phyloP scores from a whole-genome alignment of 306 rosid genomes.

The Quercus engelmannii region DNA sequence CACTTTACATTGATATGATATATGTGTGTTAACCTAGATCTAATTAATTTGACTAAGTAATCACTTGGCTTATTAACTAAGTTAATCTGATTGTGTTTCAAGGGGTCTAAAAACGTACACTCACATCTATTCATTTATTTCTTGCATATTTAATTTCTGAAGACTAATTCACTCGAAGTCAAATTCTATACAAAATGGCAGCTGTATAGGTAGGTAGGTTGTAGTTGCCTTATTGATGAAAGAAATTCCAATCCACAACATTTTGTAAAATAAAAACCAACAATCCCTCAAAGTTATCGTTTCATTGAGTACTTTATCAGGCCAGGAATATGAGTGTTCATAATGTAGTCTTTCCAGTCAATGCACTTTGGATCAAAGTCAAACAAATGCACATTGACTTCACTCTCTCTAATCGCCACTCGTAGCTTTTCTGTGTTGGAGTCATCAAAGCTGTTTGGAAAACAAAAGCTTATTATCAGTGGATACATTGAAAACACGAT shows the following conservation, averaged over 20 bases:
- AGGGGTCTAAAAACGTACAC: too few species aligned
- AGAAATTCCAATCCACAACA: too few species aligned
- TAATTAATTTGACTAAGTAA: too few species aligned
- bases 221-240: background rate
- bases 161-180: background rate
- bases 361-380: slow-evolving; percentile 33
- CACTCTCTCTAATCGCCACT: background rate
- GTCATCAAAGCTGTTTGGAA: slow-evolving; percentile 42
- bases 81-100: too few species aligned
- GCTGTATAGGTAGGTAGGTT: too few species aligned
- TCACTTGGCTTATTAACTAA: too few species aligned
- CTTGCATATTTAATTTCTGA: too few species aligned
- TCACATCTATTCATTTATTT: too few species aligned
- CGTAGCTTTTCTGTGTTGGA: slow-evolving; percentile 28
- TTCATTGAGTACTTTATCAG: slow-evolving; percentile 23
- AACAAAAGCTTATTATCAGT: too few species aligned
- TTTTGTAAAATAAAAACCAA: background rate
- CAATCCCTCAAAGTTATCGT: background rate
- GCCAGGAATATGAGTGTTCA: slow-evolving; percentile 42
- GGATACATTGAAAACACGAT: background rate
- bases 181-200: background rate
- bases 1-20: too few species aligned
- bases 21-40: too few species aligned
- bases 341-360: slow-evolving; percentile 44
- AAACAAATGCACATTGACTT: background rate